Evolutionary conservation across 805 yeast species (phyloP).

Genomic region (Candida coleopterorum): DNA sequence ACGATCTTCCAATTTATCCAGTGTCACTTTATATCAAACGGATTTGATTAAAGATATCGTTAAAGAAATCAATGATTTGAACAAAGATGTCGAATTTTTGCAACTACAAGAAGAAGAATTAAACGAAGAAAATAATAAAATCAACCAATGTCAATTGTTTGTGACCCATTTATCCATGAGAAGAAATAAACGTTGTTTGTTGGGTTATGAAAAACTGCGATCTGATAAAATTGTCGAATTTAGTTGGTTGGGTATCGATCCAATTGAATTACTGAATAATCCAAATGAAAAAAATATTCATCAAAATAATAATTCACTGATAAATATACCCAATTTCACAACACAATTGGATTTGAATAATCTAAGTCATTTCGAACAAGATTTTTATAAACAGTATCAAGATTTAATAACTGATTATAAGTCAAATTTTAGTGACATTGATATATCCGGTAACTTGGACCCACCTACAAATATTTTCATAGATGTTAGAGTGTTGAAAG

Average conservation of each 20-base stretch:
- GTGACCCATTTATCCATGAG: conserved; percentile 74
- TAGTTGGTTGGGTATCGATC: conserved; percentile 67
- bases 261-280: conserved; percentile 16
- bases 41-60: conserved; percentile 65
- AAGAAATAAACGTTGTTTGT: conserved; percentile 81
- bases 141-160: conserved; percentile 59
- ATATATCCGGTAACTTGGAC: conserved; percentile 78
- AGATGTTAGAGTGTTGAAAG: conserved; percentile 88
- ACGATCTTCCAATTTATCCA: conserved; percentile 61
- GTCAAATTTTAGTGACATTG: conserved; percentile 76
- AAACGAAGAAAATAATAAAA: conserved; percentile 35
- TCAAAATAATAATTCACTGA: too few relatives aligned
- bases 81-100: conserved; percentile 50
- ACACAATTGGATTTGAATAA: conserved; percentile 38
- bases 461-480: conserved; percentile 92
- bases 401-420: conserved; percentile 72
- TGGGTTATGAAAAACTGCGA: conserved; percentile 77
- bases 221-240: conserved; percentile 61
- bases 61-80: conserved; percentile 65
- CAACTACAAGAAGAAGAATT: conserved; percentile 17
- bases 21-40: conserved; percentile 65
- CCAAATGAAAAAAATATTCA: too few relatives aligned
- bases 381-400: conserved; percentile 65
- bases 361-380: conserved; percentile 74
- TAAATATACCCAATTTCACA: conserved; percentile 16